phyloP scores from a whole-genome alignment of 176 grass and related monocot genomes.

The Musa troglodytarum region DNA sequence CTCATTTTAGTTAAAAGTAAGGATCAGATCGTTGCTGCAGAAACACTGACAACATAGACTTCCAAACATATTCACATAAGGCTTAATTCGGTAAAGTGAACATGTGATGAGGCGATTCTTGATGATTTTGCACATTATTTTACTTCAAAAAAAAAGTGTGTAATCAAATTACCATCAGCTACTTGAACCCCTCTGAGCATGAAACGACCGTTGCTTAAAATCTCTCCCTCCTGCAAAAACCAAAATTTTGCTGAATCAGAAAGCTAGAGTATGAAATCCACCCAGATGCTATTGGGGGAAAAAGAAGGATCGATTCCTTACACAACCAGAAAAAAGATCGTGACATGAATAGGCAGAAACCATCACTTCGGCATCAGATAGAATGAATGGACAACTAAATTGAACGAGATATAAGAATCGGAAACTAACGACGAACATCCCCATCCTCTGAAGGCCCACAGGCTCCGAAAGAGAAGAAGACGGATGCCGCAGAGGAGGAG shows the following conservation, averaged over 20 bases:
- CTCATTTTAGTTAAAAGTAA: too few relatives aligned
- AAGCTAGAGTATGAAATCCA: not conserved
- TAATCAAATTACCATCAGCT: not conserved
- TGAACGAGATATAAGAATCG: not conserved
- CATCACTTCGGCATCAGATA: not conserved
- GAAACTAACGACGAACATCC: not conserved
- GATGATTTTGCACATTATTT: too few relatives aligned
- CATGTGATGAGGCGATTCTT: too few relatives aligned
- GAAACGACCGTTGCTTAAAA: conserved; percentile 1
- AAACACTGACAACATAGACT: too few relatives aligned
- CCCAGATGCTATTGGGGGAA: not conserved
- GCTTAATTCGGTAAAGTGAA: not conserved
- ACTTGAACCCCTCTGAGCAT: not conserved
- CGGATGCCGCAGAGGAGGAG: not conserved
- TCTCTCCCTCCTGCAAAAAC: conserved; percentile 11
- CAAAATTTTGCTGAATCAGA: not conserved
- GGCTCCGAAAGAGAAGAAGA: not conserved
- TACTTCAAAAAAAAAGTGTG: too few relatives aligned
- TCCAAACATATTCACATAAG: too few relatives aligned
- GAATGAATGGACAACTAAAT: not conserved
- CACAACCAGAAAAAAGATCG: not conserved
- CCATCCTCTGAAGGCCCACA: not conserved
- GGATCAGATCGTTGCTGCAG: too few relatives aligned
- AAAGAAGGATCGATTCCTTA: not conserved
- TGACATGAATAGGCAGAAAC: not conserved